phyloP scores from a whole-genome alignment of 23 red algal species.

The Rhodosorus marinus region DNA sequence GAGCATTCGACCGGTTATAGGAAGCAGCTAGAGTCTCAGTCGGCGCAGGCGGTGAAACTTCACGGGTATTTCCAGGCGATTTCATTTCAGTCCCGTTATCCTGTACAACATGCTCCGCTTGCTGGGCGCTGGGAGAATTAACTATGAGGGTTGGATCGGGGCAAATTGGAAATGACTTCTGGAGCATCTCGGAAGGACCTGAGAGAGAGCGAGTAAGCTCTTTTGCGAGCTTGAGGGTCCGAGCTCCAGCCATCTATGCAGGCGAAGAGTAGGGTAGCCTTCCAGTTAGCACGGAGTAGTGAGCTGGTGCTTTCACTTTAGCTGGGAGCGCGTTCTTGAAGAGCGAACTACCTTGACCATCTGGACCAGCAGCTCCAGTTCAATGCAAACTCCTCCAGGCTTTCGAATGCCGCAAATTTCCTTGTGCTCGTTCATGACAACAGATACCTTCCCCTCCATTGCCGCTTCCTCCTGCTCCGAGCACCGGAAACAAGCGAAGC shows the following conservation, averaged over 20 bases:
- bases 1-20: not conserved
- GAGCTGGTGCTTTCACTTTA: not conserved
- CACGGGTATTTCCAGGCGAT: not conserved
- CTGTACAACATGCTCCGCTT: no score
- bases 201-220: no score
- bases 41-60: no score
- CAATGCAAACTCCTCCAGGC: conserved; percentile 28
- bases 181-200: no score
- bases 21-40: no score
- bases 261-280: no score
- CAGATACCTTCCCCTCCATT: conserved; percentile 19
- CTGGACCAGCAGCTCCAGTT: not conserved
- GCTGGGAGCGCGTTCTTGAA: not conserved
- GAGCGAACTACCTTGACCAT: not conserved
- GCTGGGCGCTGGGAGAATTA: no score
- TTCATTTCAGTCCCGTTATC: not conserved
- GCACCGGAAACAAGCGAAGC: no score
- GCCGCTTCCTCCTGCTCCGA: conserved; percentile 34
- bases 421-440: conserved; percentile 53
- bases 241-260: no score
- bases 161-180: no score
- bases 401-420: conserved; percentile 72
- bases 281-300: not conserved
- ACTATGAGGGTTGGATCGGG: no score
- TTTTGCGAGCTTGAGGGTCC: no score